Evolutionary conservation across 208 protist genomes (phyloP).

Genomic region (Tritrichomonas foetus): DNA sequence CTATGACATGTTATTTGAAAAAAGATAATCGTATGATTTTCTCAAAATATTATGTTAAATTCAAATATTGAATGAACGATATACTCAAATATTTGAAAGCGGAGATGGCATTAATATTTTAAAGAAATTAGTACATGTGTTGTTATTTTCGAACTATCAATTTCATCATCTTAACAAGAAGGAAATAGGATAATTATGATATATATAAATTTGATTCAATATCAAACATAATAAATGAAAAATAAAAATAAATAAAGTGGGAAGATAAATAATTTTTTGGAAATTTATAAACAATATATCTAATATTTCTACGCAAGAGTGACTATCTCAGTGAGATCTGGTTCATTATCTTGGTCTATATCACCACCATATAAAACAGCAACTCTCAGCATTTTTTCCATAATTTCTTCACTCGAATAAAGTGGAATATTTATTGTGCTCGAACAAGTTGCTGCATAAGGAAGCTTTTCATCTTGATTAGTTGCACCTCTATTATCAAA

Average conservation of each 20-base stretch:
- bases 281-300: conserved; percentile 12
- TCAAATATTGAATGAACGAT: no score
- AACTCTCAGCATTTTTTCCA: not conserved
- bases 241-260: not conserved
- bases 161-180: no score
- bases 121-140: no score
- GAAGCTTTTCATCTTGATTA: not conserved
- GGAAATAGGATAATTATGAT: no score
- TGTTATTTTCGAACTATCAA: no score
- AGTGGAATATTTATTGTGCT: not conserved
- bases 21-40: no score
- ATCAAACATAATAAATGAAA: not conserved
- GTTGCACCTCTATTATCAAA: not conserved
- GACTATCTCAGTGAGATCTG: not conserved
- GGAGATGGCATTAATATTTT: no score
- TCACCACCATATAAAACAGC: not conserved
- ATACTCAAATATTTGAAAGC: no score
- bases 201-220: not conserved
- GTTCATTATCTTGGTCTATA: not conserved
- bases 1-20: no score
- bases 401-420: not conserved
- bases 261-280: not conserved
- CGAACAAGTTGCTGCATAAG: not conserved
- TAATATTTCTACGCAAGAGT: not conserved
- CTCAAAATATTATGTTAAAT: no score